phyloP scores from a whole-genome alignment of 2,329 filamentous ascomycete species.

The Claviceps sp. region DNA sequence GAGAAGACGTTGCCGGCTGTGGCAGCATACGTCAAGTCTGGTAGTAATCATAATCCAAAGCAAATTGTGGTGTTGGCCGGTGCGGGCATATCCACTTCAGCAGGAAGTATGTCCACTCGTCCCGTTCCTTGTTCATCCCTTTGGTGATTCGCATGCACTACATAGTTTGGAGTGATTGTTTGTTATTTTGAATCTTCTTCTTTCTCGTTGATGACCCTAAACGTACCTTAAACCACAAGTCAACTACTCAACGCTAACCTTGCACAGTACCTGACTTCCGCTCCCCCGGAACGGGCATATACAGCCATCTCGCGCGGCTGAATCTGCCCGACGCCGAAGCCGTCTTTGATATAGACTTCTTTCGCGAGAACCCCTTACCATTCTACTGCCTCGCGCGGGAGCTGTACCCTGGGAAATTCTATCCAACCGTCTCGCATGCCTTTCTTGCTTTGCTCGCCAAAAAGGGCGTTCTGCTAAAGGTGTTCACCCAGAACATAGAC shows the following conservation, averaged over 20 bases:
- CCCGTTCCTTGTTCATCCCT: not conserved
- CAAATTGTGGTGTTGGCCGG: constrained; percentile 81
- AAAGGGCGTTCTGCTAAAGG: constrained; percentile 66
- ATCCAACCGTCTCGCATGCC: constrained; percentile 77
- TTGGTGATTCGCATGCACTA: too few relatives aligned
- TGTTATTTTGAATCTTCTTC: too few relatives aligned
- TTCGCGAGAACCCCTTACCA: constrained; percentile 67
- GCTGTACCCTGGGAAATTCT: constrained; percentile 79
- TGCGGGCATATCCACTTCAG: constrained; percentile 71
- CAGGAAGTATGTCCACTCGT: constrained; percentile 35
- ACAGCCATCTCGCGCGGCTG: constrained; percentile 77
- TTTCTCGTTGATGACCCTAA: too few relatives aligned
- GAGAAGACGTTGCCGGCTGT: constrained; percentile 59
- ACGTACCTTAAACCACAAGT: too few relatives aligned
- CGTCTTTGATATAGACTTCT: constrained; percentile 88
- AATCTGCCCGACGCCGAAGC: constrained; percentile 82
- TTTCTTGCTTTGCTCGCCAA: constrained; percentile 74
- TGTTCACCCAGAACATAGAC: constrained; percentile 98
- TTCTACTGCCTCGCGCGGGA: constrained; percentile 91
- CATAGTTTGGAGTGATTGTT: too few relatives aligned
- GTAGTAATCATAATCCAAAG: constrained; percentile 39
- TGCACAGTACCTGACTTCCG: constrained; percentile 76
- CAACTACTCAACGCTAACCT: not conserved
- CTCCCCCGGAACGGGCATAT: constrained; percentile 83
- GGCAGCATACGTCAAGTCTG: constrained; percentile 53